A percentile compares a stretch with the other conserved stretches of the same genome.
Conservation (phyloP, 768 basidiomycete genomes). For the Tricholoma matsutake region DNA sequence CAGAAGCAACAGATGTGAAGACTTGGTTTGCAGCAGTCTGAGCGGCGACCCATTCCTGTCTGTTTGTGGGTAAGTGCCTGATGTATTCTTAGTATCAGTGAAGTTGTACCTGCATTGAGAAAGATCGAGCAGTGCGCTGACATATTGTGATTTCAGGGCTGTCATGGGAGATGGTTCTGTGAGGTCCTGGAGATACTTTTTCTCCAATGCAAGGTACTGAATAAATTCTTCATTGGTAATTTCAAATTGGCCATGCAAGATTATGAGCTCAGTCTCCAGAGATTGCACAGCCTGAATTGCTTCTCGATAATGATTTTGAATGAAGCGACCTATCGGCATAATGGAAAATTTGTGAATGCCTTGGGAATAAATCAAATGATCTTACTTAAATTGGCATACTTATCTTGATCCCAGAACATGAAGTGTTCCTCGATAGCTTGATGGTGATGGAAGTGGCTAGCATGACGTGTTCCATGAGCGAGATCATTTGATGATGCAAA, state of each 20-base stretch:
- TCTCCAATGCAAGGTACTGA: not conserved
- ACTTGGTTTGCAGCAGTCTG: not conserved
- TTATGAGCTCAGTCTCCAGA: not conserved
- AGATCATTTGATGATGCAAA: conserved; percentile 21
- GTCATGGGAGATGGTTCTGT: too few relatives aligned
- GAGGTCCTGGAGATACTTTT: not conserved
- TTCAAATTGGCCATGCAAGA: conserved; percentile 1
- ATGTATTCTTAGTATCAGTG: not conserved
- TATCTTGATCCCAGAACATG: too few relatives aligned
- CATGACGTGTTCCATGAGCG: conserved; percentile 14
- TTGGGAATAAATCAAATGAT: too few relatives aligned
- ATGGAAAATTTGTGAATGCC: too few relatives aligned
- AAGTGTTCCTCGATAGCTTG: conserved; percentile 13
- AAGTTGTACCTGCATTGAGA: not conserved
- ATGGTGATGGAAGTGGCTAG: conserved; percentile 16
- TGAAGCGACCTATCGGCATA: not conserved
- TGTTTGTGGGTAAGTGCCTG: not conserved
- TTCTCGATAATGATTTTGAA: too few relatives aligned
- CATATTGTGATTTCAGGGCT: too few relatives aligned
- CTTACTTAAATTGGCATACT: conserved; percentile 18
- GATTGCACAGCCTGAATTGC: too few relatives aligned
- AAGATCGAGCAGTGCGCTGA: conserved; percentile 1
- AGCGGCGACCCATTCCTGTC: not conserved
- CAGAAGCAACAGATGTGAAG: not conserved
- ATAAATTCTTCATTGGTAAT: not conserved